Evolutionary conservation across 768 basidiomycete genomes (phyloP), one percentile per base, ranked within the genome.

Genomic region (Naganishia onofrii): DNA sequence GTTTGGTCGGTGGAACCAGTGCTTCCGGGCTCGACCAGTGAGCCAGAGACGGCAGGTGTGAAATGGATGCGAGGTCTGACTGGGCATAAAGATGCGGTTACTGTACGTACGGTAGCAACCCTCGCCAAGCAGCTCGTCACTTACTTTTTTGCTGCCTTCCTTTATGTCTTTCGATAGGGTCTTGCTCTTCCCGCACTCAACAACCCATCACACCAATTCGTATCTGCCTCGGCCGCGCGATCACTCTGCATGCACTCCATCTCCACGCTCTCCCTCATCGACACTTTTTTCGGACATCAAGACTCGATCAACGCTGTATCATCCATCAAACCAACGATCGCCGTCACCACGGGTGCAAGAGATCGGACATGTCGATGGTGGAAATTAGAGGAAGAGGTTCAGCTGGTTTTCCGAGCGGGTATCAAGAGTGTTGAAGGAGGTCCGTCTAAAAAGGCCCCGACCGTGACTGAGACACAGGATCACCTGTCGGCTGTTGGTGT

Each of bases 281-380:
- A 99, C 80, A 97, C 95, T 9, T 84, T 98, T 4, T 99, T 95
- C 78, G 96, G 96, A 0, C 96, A 99, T 78, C 95, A 98, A 82
- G 94, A 97, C 76, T 86, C 87, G 32, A 87, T 96, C 32, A 83
- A 90, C 19, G 83, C 85, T 4, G 76, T 99, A 6, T 91, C 93
- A 72, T 85, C 92, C 7, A 85, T 98, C 19, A 88, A 90, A 38
- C 87, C 87, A 8, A 93, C 97, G 74, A 87, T 88, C 1, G 90
- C 90, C 19, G 87, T 97, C 23, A 93, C 89, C 42, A 90, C 89
- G 6, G 96, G 95, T 23, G 91, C 88, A 0, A 84, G 93, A 38
- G 96, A 99, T 83, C 89, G 92, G 78, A 96, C 93, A 0, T 86
- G 89, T 70, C 85, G 96, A 42, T 98, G 87, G 82, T 99, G 95